phyloP scores from a whole-genome alignment of 768 basidiomycete genomes.

The Auriscalpium microsporum region DNA sequence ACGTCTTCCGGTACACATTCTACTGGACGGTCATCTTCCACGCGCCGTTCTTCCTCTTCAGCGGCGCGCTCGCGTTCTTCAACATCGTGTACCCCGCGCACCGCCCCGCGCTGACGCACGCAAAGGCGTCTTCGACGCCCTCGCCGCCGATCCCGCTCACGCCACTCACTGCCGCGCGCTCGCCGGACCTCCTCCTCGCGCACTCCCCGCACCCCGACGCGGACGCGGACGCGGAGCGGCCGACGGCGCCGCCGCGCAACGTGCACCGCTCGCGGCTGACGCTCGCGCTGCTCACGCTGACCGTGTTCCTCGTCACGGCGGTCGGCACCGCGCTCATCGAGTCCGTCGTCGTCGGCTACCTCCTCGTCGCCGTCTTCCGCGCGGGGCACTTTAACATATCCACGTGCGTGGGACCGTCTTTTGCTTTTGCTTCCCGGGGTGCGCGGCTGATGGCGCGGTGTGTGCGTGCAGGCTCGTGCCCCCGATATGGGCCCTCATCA shows the following conservation, averaged over 20 bases:
- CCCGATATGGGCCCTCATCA: conserved; percentile 14
- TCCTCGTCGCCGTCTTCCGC: conserved; percentile 7
- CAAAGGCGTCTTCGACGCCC: neutral
- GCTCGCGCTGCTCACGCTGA: conserved; percentile 11
- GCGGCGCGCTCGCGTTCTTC: conserved; percentile 11
- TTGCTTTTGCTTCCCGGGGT: neutral
- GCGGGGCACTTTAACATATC: conserved; percentile 12
- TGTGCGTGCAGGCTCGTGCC: conserved; percentile 10
- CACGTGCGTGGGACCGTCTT: conserved; percentile 8
- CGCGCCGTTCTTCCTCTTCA: conserved; percentile 10
- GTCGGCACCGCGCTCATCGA: conserved; percentile 8
- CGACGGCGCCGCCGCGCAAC: neutral
- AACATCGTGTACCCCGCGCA: conserved; percentile 11
- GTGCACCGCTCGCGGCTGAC: conserved; percentile 11
- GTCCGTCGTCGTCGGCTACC: conserved; percentile 14
- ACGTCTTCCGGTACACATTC: conserved; percentile 16
- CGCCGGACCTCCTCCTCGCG: conserved; percentile 1
- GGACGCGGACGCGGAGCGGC: neutral
- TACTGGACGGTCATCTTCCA: conserved; percentile 15
- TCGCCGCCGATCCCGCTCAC: conserved; percentile 5
- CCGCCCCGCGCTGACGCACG: neutral
- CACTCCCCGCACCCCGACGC: neutral
- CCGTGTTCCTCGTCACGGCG: conserved; percentile 6
- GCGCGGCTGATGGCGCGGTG: neutral
- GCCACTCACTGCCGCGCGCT: conserved; percentile 3